Base-by-base conservation (phyloP, 140 eudicot genomes). In the Erigeron philadelphicus region DNA sequence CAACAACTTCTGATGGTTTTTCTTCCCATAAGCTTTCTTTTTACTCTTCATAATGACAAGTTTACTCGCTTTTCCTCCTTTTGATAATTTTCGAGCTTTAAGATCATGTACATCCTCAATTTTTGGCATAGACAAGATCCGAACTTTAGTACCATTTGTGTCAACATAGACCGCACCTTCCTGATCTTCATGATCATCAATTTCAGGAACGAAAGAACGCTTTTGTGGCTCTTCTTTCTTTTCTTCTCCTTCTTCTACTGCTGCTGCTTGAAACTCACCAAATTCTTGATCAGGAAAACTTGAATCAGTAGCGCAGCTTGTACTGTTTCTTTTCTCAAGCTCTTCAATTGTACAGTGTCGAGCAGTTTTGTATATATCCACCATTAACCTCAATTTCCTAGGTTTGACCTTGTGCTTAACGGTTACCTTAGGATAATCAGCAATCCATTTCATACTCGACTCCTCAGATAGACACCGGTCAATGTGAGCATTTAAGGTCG, bases 401-500 rank as follows among this genome's bases (percentile, higher is more conserved):
- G 95, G 82, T 76, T 86, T 90, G 72, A 90, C 72, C 79, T 83
- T 78, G 80, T 84, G 85, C 80, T 80, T 87, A 66, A 74, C 64
- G 12, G 73, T 82, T 49, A 54, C 48, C 67, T 67, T 68, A n/a
- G 35, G 41, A 43, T 83, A 52, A 78, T 74, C 72, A 45, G 67
- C 53, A 0, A 77, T 23, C 79, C 77, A 67, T 67, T 69, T 78
- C 50, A 75, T 42, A 12, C 76, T 59, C 3, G 92, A 72, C 64
- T 87, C 85, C 61, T 79, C 84, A 63, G 94, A 85, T 68, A 90
- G 84, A 73, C 95, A 90, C 49, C 85, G 90, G 68, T 85, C 94
- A 42, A 90, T 85, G 65, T 90, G 95, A 12, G 95, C 95, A 77
- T 87, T 90, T 83, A 90, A 81, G 9, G 94, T 87, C 21, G 90